Evolutionary conservation across 2,329 filamentous ascomycete genomes (phyloP).

Genomic region (Penicillium paneum): DNA sequence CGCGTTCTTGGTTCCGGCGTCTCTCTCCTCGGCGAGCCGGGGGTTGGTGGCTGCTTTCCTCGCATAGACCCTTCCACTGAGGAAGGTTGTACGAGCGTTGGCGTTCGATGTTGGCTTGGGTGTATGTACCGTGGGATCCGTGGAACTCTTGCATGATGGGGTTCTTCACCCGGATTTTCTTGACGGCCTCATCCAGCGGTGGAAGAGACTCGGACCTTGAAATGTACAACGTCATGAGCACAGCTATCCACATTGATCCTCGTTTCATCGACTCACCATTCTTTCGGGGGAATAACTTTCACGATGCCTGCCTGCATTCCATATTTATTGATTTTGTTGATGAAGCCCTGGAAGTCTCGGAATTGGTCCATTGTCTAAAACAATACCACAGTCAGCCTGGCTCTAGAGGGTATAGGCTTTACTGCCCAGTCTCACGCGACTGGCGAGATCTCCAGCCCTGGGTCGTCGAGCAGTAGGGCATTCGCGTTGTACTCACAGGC

Average conservation of each 20-base stretch:
- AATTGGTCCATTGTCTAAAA: slow-evolving; percentile 82
- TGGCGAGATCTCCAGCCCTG: too few relatives aligned
- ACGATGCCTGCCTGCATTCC: slow-evolving; percentile 98
- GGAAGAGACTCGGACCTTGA: slow-evolving; percentile 67
- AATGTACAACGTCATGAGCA: slow-evolving; percentile 10
- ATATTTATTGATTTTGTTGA: slow-evolving; percentile 85
- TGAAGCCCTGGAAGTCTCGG: slow-evolving; percentile 85
- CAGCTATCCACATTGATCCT: not conserved
- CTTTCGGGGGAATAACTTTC: slow-evolving; percentile 87
- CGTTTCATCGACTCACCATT: slow-evolving; percentile 68
- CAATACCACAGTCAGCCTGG: slow-evolving; percentile 19
- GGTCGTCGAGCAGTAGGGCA: not conserved
- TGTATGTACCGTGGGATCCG: slow-evolving; percentile 90
- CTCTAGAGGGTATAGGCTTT: not conserved
- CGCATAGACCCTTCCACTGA: slow-evolving; percentile 90
- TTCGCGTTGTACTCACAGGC: slow-evolving; percentile 56
- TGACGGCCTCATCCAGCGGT: slow-evolving; percentile 77
- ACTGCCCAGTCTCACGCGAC: not conserved
- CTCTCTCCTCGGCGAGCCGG: slow-evolving; percentile 75
- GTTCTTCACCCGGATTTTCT: slow-evolving; percentile 89
- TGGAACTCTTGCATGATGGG: slow-evolving; percentile 98
- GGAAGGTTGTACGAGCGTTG: slow-evolving; percentile 94
- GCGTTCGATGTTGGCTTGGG: slow-evolving; percentile 95
- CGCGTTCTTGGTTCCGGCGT: slow-evolving; percentile 49
- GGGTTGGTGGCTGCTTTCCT: slow-evolving; percentile 93